phyloP scores from a whole-genome alignment of 768 basidiomycete genomes.

The Kwoniella shandongensis region DNA sequence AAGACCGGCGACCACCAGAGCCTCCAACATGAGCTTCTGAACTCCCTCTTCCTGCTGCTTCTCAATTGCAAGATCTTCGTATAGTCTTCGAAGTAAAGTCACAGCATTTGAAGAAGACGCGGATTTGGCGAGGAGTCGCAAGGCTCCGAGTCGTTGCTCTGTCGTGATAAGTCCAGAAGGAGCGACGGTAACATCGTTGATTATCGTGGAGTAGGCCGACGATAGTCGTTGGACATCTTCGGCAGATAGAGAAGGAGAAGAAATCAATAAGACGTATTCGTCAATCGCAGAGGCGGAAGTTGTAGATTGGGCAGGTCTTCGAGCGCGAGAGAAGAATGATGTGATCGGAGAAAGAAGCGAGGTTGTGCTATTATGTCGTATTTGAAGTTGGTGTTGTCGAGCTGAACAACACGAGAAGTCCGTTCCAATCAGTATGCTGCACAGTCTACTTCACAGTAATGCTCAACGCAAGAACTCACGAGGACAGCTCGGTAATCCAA shows the following conservation, averaged over 20 bases:
- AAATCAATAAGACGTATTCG: not conserved
- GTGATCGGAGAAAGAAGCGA: slow-evolving; percentile 17
- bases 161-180: not conserved
- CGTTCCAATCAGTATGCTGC: no score
- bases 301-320: not conserved
- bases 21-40: not conserved
- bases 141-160: not conserved
- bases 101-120: not conserved
- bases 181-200: not conserved
- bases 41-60: not conserved
- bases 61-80: slow-evolving; percentile 8
- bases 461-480: not conserved
- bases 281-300: not conserved
- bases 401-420: no score
- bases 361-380: slow-evolving; percentile 14
- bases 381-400: not conserved
- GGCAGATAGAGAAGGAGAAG: not conserved
- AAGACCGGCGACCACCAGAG: not conserved
- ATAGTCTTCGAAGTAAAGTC: slow-evolving; percentile 7
- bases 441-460: no score
- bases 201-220: slow-evolving; percentile 3
- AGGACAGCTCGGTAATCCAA: not conserved
- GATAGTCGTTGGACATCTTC: not conserved
- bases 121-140: not conserved
- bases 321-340: slow-evolving; percentile 19